Base-by-base conservation (phyloP, 768 basidiomycete species). In the Royoungia palumana region DNA sequence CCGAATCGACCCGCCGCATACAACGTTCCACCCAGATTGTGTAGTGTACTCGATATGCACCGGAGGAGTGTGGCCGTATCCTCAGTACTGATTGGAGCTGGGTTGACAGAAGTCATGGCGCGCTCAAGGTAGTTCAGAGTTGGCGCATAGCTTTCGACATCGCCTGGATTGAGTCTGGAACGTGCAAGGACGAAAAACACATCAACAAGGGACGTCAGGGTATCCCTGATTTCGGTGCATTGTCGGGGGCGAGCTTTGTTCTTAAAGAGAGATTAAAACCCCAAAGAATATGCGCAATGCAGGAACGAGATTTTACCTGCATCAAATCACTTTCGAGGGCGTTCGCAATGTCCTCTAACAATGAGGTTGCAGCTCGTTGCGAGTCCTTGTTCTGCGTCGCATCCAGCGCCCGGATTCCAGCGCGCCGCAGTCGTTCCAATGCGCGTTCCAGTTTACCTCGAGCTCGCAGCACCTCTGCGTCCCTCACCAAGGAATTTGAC, bases 31-130 rank as follows among this genome's bases (percentile, higher is more conserved):
- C 80, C 86, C 2, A 86, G 57, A 58, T 86, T 84, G 54, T 89
- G 80, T 54, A 83, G 81, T 3, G 82, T 81, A 5, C 84, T 86
- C 6, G 86, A 87, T 9, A 86, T 68, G 56, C 86, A 89, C 14
- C 88, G 82, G 4, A 77, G 58, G 51, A 79, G 82, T 45, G 86
- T 85, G 0, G 82, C 74, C 12, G 45, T 49, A 5, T 72, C 56
- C 24, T 54, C 51, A 5, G 27, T 14, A 28, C 41, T 41, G 40
- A 54, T 16, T 9, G 43, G 30, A 9, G 6, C 24, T 10, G 41
- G 41, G 12, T 55, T 44, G 12, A 76, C 57, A 19, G 64, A 49
- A 14, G 58, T 43, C 4, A 65, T 50, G 0, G 80, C 79, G 30
- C 70, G 70, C 9, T 70, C 62, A 20, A 88, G 75, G 43, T 75